These are phyloP conservation scores for Calonectria fujianensis DNA, from an alignment of 2,329 filamentous ascomycete genomes.

Conservation along the genomic window DNA sequence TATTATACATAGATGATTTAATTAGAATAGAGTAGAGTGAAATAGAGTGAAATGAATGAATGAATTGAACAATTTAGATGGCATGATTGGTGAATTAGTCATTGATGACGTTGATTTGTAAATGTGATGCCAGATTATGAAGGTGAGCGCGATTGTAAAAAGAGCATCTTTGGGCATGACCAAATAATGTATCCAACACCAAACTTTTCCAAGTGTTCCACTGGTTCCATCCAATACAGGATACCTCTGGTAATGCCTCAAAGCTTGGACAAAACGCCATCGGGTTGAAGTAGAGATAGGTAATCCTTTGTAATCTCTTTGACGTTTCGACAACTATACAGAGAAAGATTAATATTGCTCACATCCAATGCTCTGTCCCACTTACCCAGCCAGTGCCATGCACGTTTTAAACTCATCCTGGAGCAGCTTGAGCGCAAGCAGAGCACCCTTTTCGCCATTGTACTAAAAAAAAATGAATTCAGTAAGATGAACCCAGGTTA, in stretches of 20 bases:
- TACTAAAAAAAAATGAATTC: conserved; percentile 17
- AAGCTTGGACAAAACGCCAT: conserved; percentile 33
- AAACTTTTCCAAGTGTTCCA: not conserved
- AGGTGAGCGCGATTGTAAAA: not conserved
- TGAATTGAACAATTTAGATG: not conserved
- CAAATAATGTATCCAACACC: not conserved
- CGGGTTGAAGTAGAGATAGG: conserved; percentile 35
- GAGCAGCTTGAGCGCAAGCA: conserved; percentile 35
- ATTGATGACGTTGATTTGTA: not conserved
- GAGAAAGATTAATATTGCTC: not conserved
- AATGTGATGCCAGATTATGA: not conserved
- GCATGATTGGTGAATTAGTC: not conserved
- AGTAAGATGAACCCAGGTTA: no score
- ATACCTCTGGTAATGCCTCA: not conserved
- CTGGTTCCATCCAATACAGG: not conserved
- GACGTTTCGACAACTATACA: conserved; percentile 33
- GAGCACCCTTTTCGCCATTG: conserved; percentile 33
- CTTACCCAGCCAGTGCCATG: conserved; percentile 39
- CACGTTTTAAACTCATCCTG: conserved; percentile 39
- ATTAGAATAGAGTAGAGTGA: not conserved
- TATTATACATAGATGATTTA: conserved; percentile 44
- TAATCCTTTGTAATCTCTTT: conserved; percentile 40
- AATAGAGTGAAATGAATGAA: not conserved
- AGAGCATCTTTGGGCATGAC: not conserved
- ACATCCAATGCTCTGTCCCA: not conserved